Conservation (phyloP, 139 green algal genomes). For the Micromonas pusilla region DNA sequence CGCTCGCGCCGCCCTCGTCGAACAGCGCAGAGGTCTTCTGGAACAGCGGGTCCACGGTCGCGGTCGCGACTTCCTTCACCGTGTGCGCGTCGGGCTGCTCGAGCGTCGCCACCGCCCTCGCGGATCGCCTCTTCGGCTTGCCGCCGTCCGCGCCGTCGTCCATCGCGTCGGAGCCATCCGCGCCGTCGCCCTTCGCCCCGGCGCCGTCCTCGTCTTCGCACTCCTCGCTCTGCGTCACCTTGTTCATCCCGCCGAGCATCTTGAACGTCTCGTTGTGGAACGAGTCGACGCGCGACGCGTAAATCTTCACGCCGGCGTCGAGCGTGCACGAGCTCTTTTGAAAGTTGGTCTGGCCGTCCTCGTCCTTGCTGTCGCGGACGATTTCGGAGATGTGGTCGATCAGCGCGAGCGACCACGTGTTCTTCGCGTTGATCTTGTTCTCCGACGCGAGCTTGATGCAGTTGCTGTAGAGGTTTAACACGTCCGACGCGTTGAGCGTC, state of each 20-base stretch:
- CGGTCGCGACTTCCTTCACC: neutral
- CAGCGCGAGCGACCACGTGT: conserved; percentile 73
- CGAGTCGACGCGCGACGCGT: conserved; percentile 74
- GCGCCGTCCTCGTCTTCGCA: neutral
- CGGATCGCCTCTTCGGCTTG: neutral
- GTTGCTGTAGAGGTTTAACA: conserved; percentile 53
- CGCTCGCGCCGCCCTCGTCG: conserved; percentile 64
- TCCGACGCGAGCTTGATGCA: conserved; percentile 74
- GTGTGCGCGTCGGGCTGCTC: conserved; percentile 15
- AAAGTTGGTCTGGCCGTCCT: conserved; percentile 68
- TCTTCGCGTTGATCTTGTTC: conserved; percentile 56
- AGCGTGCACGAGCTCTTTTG: conserved; percentile 76
- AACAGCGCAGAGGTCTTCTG: conserved; percentile 80
- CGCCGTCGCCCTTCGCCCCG: neutral
- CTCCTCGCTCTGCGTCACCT: conserved; percentile 9
- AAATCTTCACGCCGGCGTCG: conserved; percentile 87
- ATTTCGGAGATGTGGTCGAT: conserved; percentile 78
- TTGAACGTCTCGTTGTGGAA: conserved; percentile 73
- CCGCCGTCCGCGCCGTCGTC: neutral
- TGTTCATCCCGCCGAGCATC: conserved; percentile 34
- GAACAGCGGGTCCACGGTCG: conserved; percentile 56
- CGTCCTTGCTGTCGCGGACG: conserved; percentile 47
- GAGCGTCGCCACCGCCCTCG: conserved; percentile 7
- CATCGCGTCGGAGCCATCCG: neutral
- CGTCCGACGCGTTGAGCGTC: neutral